These are phyloP conservation scores for Rhodotorula sp. DNA, from an alignment of 1,284 basidiomycete species.

Conservation along the genomic window DNA sequence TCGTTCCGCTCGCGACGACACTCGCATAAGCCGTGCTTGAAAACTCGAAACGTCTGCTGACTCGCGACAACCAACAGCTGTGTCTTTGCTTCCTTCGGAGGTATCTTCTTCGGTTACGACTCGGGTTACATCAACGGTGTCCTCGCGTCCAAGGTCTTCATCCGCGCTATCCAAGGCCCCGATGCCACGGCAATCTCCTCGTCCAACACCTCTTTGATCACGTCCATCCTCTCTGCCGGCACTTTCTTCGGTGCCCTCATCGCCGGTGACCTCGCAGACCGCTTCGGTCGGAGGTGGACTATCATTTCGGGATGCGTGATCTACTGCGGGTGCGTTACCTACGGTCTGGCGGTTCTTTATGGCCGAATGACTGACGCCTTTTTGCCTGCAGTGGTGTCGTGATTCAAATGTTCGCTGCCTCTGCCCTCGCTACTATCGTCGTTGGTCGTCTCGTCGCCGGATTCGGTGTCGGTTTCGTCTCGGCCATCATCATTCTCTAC, in stretches of 20 bases:
- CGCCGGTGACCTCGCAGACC: conserved; percentile 33
- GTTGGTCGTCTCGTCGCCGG: conserved; percentile 54
- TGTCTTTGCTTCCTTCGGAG: conserved; percentile 43
- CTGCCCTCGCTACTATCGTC: conserved; percentile 47
- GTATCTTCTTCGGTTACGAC: conserved; percentile 38
- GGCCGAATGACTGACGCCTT: conserved; percentile 47
- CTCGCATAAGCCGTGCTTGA: neutral
- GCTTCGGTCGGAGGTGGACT: conserved; percentile 27
- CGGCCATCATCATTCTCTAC: conserved; percentile 51
- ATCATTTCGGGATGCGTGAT: conserved; percentile 49
- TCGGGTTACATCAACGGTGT: conserved; percentile 45
- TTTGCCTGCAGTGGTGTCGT: conserved; percentile 52
- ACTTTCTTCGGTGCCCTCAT: conserved; percentile 34
- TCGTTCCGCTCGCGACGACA: neutral
- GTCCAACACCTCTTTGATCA: conserved; percentile 24
- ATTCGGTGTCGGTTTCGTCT: conserved; percentile 55
- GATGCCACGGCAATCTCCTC: conserved; percentile 14
- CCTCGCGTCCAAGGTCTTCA: conserved; percentile 33
- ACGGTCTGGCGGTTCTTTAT: conserved; percentile 45
- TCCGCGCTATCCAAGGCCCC: conserved; percentile 33
- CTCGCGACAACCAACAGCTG: conserved; percentile 21
- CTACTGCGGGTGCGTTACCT: conserved; percentile 44
- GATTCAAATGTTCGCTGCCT: conserved; percentile 47
- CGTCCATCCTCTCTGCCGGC: conserved; percentile 33
- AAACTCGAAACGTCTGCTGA: neutral